Percentiles rank a stretch among this genome's conserved stretches.
These are phyloP conservation scores for Acanthamoeba sp. DNA, from an alignment of 208 protist species.

Conservation along the genomic window DNA sequence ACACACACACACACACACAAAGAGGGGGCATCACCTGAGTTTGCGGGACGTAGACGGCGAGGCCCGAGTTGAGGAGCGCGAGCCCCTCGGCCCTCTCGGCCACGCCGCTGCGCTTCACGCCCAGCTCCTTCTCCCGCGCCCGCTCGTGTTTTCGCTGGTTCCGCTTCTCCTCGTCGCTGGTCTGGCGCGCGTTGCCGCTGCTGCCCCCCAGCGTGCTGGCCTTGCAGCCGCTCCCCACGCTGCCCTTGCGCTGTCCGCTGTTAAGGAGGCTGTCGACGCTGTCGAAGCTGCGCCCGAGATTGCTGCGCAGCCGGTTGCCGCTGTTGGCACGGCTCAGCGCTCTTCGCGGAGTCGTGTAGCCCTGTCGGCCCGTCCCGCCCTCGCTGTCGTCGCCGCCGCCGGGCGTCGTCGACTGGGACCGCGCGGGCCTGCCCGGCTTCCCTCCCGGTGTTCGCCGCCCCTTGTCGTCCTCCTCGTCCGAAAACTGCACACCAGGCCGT, in stretches of 20 bases:
- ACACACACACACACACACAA: too few species aligned
- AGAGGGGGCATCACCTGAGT: slow-evolving; percentile 58
- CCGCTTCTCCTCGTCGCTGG: slow-evolving; percentile 6
- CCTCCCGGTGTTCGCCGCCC: neutral
- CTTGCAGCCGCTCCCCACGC: neutral
- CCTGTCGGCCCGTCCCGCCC: too few species aligned
- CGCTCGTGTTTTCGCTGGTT: neutral
- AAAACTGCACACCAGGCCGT: neutral
- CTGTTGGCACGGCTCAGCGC: neutral
- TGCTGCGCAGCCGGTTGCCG: neutral
- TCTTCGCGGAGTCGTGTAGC: neutral
- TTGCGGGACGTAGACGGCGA: slow-evolving; percentile 31
- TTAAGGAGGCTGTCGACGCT: neutral
- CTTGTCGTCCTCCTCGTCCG: neutral
- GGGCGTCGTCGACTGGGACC: too few species aligned
- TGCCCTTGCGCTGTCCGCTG: neutral
- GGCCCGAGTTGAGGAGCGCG: neutral
- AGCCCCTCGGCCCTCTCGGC: neutral
- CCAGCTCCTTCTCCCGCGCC: neutral
- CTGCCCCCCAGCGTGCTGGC: neutral
- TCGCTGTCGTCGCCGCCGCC: too few species aligned
- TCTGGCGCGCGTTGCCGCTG: neutral
- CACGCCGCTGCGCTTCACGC: neutral
- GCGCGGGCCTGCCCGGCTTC: too few species aligned
- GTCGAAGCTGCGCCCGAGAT: neutral